These are phyloP conservation scores for Austroboletus eburneus DNA, from an alignment of 768 basidiomycete genomes.

Conservation along the genomic window DNA sequence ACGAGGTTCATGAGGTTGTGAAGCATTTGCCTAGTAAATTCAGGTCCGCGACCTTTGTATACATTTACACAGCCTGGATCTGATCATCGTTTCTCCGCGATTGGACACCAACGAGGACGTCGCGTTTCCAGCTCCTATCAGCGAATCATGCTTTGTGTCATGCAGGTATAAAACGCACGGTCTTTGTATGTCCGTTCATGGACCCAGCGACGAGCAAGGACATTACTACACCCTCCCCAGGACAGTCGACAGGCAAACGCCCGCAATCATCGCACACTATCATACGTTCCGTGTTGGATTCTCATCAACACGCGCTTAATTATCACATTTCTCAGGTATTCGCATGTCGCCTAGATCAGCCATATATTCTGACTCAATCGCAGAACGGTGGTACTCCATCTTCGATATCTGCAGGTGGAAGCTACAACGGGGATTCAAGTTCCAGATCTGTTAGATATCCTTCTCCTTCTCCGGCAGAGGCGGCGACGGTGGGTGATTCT, in stretches of 20 bases:
- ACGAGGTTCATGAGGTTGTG: too few relatives aligned
- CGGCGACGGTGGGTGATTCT: constrained; percentile 15
- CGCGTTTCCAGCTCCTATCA: constrained; percentile 15
- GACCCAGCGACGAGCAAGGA: constrained; percentile 7
- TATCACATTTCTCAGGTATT: constrained; percentile 12
- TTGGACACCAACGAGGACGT: constrained; percentile 15
- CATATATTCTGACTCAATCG: constrained; percentile 11
- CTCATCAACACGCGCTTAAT: constrained; percentile 12
- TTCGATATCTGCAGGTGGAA: constrained; percentile 10
- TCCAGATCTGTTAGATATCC: constrained; percentile 7
- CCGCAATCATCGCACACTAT: constrained; percentile 5
- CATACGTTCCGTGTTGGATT: constrained; percentile 5
- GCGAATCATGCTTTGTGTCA: constrained; percentile 12
- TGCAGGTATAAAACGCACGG: constrained; percentile 14
- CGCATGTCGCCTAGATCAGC: not conserved
- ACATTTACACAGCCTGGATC: too few relatives aligned
- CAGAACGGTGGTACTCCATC: constrained; percentile 15
- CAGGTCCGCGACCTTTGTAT: constrained; percentile 3
- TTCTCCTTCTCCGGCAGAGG: constrained; percentile 5
- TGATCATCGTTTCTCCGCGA: not conserved
- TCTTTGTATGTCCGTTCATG: constrained; percentile 10
- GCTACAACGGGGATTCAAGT: not conserved
- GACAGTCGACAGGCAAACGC: constrained; percentile 13
- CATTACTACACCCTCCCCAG: not conserved
- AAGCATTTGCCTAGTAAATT: constrained; percentile 4